Conservation (phyloP, 371 early-diverging fungal genomes). For the Apophysomyces trapeziformis region DNA sequence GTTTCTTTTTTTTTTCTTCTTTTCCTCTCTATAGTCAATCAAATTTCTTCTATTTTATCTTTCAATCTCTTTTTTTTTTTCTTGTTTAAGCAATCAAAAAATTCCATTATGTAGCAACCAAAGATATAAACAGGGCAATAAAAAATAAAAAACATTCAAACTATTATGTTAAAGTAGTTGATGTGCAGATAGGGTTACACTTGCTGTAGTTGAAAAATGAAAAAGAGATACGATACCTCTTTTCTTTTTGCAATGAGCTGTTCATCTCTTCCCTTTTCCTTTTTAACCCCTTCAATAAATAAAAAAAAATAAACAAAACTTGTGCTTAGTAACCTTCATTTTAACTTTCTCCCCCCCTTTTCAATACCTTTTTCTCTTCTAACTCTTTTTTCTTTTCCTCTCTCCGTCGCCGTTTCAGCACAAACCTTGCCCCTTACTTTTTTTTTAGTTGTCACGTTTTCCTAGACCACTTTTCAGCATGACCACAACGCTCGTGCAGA, state of each 20-base stretch:
- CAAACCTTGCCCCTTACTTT: constrained; percentile 12
- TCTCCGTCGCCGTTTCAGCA: constrained; percentile 10
- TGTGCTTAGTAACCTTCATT: too few species aligned
- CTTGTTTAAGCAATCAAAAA: constrained; percentile 1
- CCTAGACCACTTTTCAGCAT: constrained; percentile 11
- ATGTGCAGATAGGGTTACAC: constrained; percentile 4
- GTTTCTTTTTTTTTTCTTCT: background rate
- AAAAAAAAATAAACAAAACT: background rate
- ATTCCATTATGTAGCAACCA: background rate
- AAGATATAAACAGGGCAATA: constrained; percentile 3
- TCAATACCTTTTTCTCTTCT: background rate
- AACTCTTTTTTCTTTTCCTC: background rate
- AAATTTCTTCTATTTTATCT: background rate
- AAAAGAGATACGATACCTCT: background rate
- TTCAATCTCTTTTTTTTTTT: background rate
- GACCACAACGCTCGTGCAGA: constrained; percentile 12
- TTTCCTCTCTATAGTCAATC: background rate
- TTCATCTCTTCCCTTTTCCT: background rate
- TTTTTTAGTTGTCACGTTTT: constrained; percentile 9
- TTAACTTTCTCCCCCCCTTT: background rate
- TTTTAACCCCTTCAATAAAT: constrained; percentile 8
- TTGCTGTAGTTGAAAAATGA: constrained; percentile 8
- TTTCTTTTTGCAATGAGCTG: constrained; percentile 1
- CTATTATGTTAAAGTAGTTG: background rate
- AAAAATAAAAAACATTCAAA: background rate